Conservation (phyloP, 225 moss, liverwort and hornwort genomes). For the Pseudisothecium myosuroides region DNA sequence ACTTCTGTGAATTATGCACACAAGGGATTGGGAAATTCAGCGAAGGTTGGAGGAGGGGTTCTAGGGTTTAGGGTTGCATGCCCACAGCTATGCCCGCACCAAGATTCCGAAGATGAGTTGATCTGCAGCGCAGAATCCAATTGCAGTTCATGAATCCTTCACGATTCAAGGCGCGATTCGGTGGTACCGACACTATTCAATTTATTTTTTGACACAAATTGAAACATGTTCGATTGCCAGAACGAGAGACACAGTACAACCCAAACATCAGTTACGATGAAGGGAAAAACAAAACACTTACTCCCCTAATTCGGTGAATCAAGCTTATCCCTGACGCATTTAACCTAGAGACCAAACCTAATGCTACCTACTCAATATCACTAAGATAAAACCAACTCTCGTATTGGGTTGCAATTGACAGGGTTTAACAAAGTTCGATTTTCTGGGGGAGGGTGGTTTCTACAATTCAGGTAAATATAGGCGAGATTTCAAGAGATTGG, state of each 20-base stretch:
- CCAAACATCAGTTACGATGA: background rate
- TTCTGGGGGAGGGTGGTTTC: background rate
- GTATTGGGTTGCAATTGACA: background rate
- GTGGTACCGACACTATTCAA: background rate
- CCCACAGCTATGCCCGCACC: background rate
- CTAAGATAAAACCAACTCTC: background rate
- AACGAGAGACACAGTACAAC: background rate
- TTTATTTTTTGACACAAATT: too few relatives aligned
- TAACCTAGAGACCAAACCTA: background rate
- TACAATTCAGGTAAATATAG: too few relatives aligned
- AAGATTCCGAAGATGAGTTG: background rate
- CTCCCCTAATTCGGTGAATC: too few relatives aligned
- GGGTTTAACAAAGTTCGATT: background rate
- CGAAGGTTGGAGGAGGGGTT: background rate
- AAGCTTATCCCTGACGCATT: background rate
- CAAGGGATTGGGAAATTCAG: background rate
- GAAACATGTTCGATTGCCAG: background rate
- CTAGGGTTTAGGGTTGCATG: background rate
- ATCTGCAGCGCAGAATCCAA: background rate
- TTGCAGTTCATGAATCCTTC: background rate
- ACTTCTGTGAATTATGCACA: background rate
- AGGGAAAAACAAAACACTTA: background rate
- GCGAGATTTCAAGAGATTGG: background rate
- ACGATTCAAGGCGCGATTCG: background rate
- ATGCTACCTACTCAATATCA: background rate